These are phyloP conservation scores for Ceratocystis diversiconidia DNA, from an alignment of 2,329 filamentous ascomycete species.

Conservation along the genomic window DNA sequence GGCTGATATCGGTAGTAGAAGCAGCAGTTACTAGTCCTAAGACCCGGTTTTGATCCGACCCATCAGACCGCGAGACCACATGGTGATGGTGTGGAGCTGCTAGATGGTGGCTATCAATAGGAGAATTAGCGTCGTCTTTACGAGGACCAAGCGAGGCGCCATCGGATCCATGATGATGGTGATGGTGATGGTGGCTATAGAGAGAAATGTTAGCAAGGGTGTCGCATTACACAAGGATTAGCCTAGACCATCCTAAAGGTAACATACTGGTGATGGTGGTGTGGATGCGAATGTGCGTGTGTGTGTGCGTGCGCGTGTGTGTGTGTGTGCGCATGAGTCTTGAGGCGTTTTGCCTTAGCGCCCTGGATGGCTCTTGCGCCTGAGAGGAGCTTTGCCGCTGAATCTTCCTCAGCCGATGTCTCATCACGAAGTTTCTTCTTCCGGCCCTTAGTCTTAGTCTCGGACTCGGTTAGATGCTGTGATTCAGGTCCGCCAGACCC, in stretches of 20 bases:
- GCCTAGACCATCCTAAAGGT: neutral
- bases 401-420: constrained; percentile 51
- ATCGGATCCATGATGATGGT: constrained; percentile 45
- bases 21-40: neutral
- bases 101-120: neutral
- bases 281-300: constrained; percentile 34
- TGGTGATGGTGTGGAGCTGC: constrained; percentile 35
- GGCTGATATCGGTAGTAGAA: constrained; percentile 18
- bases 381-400: constrained; percentile 26
- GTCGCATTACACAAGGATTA: neutral
- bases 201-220: neutral
- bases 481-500: constrained; percentile 32
- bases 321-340: constrained; percentile 42
- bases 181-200: constrained; percentile 32
- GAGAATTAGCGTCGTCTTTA: neutral
- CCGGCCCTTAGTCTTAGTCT: constrained; percentile 31
- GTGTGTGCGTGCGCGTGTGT: neutral
- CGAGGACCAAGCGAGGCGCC: constrained; percentile 19
- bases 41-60: neutral
- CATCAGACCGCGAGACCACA: constrained; percentile 26
- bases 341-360: constrained; percentile 49
- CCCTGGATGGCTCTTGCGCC: constrained; percentile 42
- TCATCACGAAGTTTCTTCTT: constrained; percentile 67
- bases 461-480: constrained; percentile 27
- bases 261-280: constrained; percentile 55